These are phyloP conservation scores for Cyberlindnera sargentensis DNA, from an alignment of 805 yeast species.

Conservation along the genomic window DNA sequence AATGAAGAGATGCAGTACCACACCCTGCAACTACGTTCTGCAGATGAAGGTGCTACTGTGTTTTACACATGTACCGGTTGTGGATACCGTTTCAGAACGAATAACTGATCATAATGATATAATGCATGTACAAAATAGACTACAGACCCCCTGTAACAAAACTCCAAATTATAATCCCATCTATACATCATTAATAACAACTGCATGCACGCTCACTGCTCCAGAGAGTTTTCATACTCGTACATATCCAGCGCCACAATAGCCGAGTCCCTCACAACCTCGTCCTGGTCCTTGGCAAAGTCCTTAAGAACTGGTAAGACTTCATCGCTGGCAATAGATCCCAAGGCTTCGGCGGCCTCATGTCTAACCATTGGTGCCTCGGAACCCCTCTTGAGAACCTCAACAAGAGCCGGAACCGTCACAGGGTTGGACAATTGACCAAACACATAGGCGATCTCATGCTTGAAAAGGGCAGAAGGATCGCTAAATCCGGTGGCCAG, in stretches of 20 bases:
- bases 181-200: too few relatives aligned
- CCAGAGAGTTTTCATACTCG: constrained; percentile 83
- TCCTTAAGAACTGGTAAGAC: constrained; percentile 81
- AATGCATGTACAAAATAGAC: neutral
- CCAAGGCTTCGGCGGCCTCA: constrained; percentile 98
- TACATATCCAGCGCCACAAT: constrained; percentile 97
- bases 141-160: too few relatives aligned
- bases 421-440: constrained; percentile 95
- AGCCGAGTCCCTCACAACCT: constrained; percentile 94
- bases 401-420: constrained; percentile 79
- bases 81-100: constrained; percentile 90
- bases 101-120: constrained; percentile 45
- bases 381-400: constrained; percentile 64
- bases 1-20: constrained; percentile 98
- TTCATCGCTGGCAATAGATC: constrained; percentile 93
- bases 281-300: constrained; percentile 73
- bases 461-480: constrained; percentile 89
- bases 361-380: constrained; percentile 99
- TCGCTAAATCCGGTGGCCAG: constrained; percentile 86
- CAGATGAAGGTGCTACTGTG: constrained; percentile 99
- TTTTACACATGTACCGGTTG: constrained; percentile 94
- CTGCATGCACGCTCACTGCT: constrained; percentile 18
- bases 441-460: constrained; percentile 96
- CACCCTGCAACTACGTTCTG: constrained; percentile 92
- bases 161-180: too few relatives aligned